These are phyloP conservation scores for Rosa persica DNA, from an alignment of 306 rosid species.

Conservation along the genomic window DNA sequence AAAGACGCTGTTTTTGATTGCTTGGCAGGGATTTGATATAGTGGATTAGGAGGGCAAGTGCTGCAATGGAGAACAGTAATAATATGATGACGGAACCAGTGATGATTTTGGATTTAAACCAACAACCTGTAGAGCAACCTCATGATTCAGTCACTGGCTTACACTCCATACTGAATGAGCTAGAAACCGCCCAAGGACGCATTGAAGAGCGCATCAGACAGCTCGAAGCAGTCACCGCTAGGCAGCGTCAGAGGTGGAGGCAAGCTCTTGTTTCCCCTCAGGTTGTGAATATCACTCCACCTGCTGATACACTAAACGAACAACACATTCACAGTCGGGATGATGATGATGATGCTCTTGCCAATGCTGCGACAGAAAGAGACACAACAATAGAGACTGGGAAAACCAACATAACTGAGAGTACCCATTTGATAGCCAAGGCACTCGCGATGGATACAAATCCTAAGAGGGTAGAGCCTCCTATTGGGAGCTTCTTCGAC, in stretches of 20 bases:
- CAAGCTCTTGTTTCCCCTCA: constrained; percentile 30
- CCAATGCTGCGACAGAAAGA: constrained; percentile 18
- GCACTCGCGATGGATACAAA: constrained; percentile 50
- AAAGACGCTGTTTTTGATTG: background rate
- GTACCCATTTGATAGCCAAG: constrained; percentile 44
- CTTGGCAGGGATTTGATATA: background rate
- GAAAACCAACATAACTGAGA: constrained; percentile 28
- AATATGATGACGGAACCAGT: constrained; percentile 13
- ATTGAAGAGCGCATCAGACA: constrained; percentile 61
- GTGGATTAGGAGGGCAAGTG: background rate
- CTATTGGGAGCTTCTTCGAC: constrained; percentile 47
- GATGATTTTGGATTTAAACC: constrained; percentile 60
- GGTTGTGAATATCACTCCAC: constrained; percentile 24
- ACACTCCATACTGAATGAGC: constrained; percentile 52
- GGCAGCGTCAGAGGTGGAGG: constrained; percentile 50
- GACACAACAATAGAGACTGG: background rate
- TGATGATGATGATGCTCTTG: constrained; percentile 25
- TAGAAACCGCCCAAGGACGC: constrained; percentile 51
- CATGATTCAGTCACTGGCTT: constrained; percentile 39
- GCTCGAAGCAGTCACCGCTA: constrained; percentile 50
- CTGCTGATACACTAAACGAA: constrained; percentile 10
- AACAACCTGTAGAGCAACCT: constrained; percentile 40
- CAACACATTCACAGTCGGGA: constrained; percentile 16
- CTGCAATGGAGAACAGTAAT: constrained; percentile 22
- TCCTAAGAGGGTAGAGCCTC: constrained; percentile 20